phyloP scores from a whole-genome alignment of 2,329 filamentous ascomycete species.

The Exophiala phaeomuriformis region DNA sequence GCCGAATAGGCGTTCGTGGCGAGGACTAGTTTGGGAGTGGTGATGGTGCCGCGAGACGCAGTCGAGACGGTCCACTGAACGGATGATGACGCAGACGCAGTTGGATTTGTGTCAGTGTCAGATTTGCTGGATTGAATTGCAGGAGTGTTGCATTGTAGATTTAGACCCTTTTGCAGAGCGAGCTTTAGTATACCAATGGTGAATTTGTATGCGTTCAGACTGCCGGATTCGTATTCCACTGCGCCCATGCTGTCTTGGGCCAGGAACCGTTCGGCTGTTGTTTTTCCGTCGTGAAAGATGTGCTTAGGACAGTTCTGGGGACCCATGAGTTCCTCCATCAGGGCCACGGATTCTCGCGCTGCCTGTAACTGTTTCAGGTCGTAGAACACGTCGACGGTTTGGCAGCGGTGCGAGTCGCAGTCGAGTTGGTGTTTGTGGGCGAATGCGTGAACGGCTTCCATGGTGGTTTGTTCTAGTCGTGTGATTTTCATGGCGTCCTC shows the following conservation, averaged over 20 bases:
- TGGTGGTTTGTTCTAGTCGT: conserved; percentile 47
- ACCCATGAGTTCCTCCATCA: conserved; percentile 42
- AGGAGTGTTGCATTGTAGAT: conserved; percentile 32
- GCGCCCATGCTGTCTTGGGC: conserved; percentile 41
- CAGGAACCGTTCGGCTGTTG: conserved; percentile 39
- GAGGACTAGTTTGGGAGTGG: conserved; percentile 41
- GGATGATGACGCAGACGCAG: too few species aligned
- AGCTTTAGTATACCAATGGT: conserved; percentile 42
- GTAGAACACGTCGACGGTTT: conserved; percentile 54
- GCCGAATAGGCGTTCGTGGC: conserved; percentile 51
- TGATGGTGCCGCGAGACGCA: conserved; percentile 36
- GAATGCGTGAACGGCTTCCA: conserved; percentile 50
- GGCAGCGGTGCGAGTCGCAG: conserved; percentile 46
- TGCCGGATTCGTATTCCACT: conserved; percentile 43
- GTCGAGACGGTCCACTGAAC: conserved; percentile 35
- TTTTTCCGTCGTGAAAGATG: conserved; percentile 37
- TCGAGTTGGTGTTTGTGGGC: conserved; percentile 43
- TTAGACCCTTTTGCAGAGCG: conserved; percentile 33
- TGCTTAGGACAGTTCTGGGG: conserved; percentile 38
- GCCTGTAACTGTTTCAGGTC: conserved; percentile 39
- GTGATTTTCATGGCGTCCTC: conserved; percentile 47
- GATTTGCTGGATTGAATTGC: conserved; percentile 22
- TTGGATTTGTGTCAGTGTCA: too few species aligned
- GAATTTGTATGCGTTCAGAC: conserved; percentile 37
- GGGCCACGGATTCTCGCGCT: conserved; percentile 36